Percentiles rank a stretch among this genome's conserved stretches.
Evolutionary conservation across 2,329 filamentous ascomycete species (phyloP).

Genomic region (Coccinonectria pachysandricola): DNA sequence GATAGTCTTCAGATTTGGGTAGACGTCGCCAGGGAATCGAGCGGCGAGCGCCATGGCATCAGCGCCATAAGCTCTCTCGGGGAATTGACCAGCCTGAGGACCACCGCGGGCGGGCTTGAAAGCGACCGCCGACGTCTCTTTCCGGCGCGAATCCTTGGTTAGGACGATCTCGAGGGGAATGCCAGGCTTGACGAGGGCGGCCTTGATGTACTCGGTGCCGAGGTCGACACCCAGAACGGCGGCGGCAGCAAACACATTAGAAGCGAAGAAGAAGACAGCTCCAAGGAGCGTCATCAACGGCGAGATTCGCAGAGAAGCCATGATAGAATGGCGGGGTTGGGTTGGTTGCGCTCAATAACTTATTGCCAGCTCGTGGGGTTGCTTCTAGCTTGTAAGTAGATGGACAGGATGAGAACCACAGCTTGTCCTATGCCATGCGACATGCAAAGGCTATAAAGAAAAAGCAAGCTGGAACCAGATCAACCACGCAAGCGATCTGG

Average conservation of each 20-base stretch:
- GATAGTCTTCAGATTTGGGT: slow-evolving; percentile 84
- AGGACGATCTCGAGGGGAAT: slow-evolving; percentile 96
- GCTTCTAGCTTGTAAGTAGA: too few species aligned
- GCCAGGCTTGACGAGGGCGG: slow-evolving; percentile 87
- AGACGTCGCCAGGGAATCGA: slow-evolving; percentile 86
- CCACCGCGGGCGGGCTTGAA: slow-evolving; percentile 76
- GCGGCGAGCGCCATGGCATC: slow-evolving; percentile 82
- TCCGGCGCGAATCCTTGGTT: slow-evolving; percentile 94
- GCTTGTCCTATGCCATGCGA: too few species aligned
- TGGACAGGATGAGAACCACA: too few species aligned
- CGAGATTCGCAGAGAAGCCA: slow-evolving; percentile 25
- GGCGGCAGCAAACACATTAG: slow-evolving; percentile 43
- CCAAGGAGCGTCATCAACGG: slow-evolving; percentile 30
- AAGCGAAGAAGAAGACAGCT: slow-evolving; percentile 26
- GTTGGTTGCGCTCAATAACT: slow-evolving; percentile 13
- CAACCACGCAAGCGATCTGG: too few species aligned
- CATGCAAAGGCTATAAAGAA: too few species aligned
- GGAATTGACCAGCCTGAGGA: slow-evolving; percentile 56
- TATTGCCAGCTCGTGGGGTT: too few species aligned
- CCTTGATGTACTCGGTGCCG: slow-evolving; percentile 95
- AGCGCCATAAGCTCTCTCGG: slow-evolving; percentile 83
- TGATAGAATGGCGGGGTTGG: slow-evolving; percentile 19
- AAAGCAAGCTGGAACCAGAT: too few species aligned
- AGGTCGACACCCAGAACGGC: slow-evolving; percentile 89
- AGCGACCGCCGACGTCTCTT: slow-evolving; percentile 81